Base-by-base conservation (phyloP, 306 rosid species). In the Boehmeria nivea region DNA sequence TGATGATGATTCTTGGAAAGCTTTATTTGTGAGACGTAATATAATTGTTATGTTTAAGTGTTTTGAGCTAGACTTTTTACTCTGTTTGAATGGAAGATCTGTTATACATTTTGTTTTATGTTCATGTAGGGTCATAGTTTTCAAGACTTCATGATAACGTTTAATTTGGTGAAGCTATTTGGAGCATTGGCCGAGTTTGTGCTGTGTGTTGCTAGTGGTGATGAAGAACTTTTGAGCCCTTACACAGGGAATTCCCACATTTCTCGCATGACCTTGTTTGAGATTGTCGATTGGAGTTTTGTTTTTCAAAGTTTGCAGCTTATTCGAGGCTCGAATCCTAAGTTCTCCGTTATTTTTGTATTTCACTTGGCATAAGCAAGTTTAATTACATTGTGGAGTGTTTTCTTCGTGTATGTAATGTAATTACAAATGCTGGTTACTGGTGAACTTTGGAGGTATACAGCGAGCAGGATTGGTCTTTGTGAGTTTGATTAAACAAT, bases 401-500 rank as follows among this genome's bases (percentile, higher is more conserved):
- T 31, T 36, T 33, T 27, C 34, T 54, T 60, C 43, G 12, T 36
- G 68, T 6, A 16, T 22, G 37, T 61, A 21, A 12, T 59, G 60
- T 42, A 58, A 27, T 27, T 54, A 27, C 21, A 38, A 46, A 51
- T 42, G 38, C 25, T 47, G 61, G 37, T 56, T n/a, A 34, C 53
- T 62, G 59, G 48, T 67, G 51, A 25, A 54, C 33, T 25, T 73
- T 31, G 39, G 70, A 52, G 69, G 47, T 72, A 59, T 72, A 70
- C 54, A 60, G 82, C 68, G 40, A 60, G 65, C 46, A 8, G 74
- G 64, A 39, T 34, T 52, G 33, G 43, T 53, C 40, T 60, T 33
- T 18, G 54, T 49, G 87, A 59, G 82, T 62, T 56, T 67, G 62
- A 58, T 43, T 57, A 63, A 78, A 82, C 53, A 72, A 87, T 87